phyloP scores from a whole-genome alignment of 2,329 filamentous ascomycete genomes.

The Neocatenulostroma microsporum region DNA sequence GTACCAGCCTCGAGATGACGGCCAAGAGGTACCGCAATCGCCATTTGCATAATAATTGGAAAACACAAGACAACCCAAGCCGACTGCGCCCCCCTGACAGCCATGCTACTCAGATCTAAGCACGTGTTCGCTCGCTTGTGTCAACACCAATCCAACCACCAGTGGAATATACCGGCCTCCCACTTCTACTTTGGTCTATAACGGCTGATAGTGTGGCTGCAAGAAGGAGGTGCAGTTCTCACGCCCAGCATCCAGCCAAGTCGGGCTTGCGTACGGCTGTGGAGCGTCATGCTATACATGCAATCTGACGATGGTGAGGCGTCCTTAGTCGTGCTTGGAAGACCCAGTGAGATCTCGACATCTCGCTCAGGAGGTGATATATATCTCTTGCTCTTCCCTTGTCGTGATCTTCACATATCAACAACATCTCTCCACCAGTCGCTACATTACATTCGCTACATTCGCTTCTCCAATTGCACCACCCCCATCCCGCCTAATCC shows the following conservation, averaged over 20 bases:
- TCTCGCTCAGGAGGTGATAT: not conserved
- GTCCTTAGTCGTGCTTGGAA: not conserved
- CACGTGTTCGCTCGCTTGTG: too few relatives aligned
- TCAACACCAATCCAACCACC: not conserved
- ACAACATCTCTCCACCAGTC: not conserved
- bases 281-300: conserved; percentile 1
- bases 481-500: not conserved
- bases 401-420: not conserved
- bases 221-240: not conserved
- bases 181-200: not conserved
- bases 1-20: too few relatives aligned
- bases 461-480: not conserved
- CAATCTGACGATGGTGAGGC: not conserved
- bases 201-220: not conserved
- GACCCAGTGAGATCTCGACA: not conserved
- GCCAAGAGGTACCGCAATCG: too few relatives aligned
- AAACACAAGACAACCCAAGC: not conserved
- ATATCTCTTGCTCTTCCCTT: not conserved
- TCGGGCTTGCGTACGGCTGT: not conserved
- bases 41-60: too few relatives aligned
- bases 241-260: conserved; percentile 1
- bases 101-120: not conserved
- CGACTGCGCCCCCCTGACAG: not conserved
- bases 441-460: conserved; percentile 1
- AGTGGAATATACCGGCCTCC: not conserved